These are phyloP conservation scores for Blastocrithidia nonstop DNA, from an alignment of 208 protist species.

Conservation along the genomic window DNA sequence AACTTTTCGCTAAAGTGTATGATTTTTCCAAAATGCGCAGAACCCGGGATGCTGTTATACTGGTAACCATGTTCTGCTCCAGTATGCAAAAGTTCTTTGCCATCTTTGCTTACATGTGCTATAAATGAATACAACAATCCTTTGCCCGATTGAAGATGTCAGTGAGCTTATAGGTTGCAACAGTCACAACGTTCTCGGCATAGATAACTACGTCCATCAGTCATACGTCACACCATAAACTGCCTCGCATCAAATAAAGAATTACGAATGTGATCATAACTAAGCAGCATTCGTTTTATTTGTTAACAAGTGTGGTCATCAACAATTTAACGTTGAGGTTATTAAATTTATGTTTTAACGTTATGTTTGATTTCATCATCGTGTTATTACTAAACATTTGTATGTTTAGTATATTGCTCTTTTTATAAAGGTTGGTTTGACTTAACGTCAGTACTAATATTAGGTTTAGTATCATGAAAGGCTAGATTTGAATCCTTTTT, in stretches of 20 bases:
- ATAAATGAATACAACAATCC: constrained; percentile 60
- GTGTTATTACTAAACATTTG: neutral
- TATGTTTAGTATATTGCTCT: neutral
- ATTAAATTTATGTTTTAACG: too few relatives aligned
- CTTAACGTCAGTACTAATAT: too few relatives aligned
- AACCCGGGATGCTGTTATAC: constrained; percentile 73
- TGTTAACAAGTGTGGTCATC: neutral
- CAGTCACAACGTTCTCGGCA: constrained; percentile 52
- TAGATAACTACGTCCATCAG: constrained; percentile 45
- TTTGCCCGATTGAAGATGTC: constrained; percentile 58
- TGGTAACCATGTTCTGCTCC: constrained; percentile 74
- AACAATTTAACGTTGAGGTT: neutral
- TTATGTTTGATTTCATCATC: too few relatives aligned
- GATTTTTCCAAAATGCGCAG: constrained; percentile 52
- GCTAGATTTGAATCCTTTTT: too few relatives aligned
- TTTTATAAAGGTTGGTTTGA: constrained; percentile 1
- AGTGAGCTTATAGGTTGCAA: constrained; percentile 62
- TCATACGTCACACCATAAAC: constrained; percentile 45
- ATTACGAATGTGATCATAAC: constrained; percentile 58
- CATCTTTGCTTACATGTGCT: constrained; percentile 56
- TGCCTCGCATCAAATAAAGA: constrained; percentile 59
- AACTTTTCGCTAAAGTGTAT: constrained; percentile 55
- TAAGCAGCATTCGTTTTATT: constrained; percentile 35
- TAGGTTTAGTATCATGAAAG: too few relatives aligned
- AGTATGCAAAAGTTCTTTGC: constrained; percentile 28